Evolutionary conservation across 2,329 filamentous ascomycete genomes (phyloP).

Genomic region (Raffaelea arxii): DNA sequence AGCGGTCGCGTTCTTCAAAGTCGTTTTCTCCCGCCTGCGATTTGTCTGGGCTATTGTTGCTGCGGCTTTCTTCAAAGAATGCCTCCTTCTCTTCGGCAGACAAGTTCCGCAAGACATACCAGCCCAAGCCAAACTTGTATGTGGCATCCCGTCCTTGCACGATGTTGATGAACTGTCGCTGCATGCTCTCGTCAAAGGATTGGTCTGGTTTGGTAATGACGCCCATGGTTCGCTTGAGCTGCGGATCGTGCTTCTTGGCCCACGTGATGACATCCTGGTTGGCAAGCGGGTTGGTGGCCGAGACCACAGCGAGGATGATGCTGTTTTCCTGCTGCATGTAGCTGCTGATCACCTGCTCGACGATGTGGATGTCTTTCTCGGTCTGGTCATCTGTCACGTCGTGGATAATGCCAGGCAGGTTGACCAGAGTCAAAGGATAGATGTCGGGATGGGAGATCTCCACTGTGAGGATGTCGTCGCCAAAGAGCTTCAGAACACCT

Average conservation of each 20-base stretch:
- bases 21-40: slow-evolving; percentile 16
- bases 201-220: slow-evolving; percentile 49
- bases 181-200: slow-evolving; percentile 22
- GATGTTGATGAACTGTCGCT: slow-evolving; percentile 28
- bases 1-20: slow-evolving; percentile 29
- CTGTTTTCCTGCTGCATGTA: slow-evolving; percentile 49
- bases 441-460: slow-evolving; percentile 36
- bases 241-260: slow-evolving; percentile 26
- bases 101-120: slow-evolving; percentile 45
- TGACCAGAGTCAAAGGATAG: slow-evolving; percentile 47
- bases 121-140: slow-evolving; percentile 38
- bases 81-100: too few species aligned
- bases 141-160: slow-evolving; percentile 34
- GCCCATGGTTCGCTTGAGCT: slow-evolving; percentile 36
- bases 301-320: slow-evolving; percentile 51
- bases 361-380: slow-evolving; percentile 30
- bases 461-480: slow-evolving; percentile 36
- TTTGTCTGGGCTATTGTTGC: slow-evolving; percentile 28
- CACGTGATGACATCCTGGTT: slow-evolving; percentile 47
- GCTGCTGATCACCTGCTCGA: slow-evolving; percentile 34
- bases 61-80: slow-evolving; percentile 36
- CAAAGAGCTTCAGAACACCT: slow-evolving; percentile 24
- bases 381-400: slow-evolving; percentile 35
- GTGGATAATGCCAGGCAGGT: slow-evolving; percentile 47
- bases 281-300: slow-evolving; percentile 45